These are phyloP conservation scores for Sphenostylis stenocarpa DNA, from an alignment of 306 rosid genomes.

Conservation along the genomic window DNA sequence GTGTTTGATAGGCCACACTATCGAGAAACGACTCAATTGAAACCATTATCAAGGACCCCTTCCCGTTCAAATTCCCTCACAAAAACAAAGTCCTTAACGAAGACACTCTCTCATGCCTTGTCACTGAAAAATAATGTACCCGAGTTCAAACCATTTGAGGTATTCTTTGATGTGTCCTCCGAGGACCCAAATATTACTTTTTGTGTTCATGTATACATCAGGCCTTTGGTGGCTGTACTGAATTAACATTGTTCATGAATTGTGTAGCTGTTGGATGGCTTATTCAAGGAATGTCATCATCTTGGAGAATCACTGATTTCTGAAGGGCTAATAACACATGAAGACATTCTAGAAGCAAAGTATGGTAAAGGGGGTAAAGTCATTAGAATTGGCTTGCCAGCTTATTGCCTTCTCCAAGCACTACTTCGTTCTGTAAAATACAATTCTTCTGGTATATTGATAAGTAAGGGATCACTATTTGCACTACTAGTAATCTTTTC, in stretches of 20 bases:
- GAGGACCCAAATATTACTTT: too few species aligned
- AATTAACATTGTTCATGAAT: conserved; percentile 18
- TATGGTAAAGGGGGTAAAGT: conserved; percentile 65
- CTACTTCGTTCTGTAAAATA: conserved; percentile 76
- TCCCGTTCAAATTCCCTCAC: conserved; percentile 49
- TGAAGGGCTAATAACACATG: conserved; percentile 58
- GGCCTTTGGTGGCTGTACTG: neutral
- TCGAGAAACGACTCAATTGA: conserved; percentile 41
- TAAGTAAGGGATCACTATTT: conserved; percentile 49
- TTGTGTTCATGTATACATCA: neutral
- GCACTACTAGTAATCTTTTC: neutral
- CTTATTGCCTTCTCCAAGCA: conserved; percentile 74
- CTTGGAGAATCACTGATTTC: conserved; percentile 63
- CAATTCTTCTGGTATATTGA: conserved; percentile 58
- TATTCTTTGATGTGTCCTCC: neutral
- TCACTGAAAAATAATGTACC: conserved; percentile 54
- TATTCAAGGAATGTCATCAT: conserved; percentile 61
- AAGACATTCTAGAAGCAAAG: conserved; percentile 72
- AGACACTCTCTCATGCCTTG: conserved; percentile 41
- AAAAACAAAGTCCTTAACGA: conserved; percentile 42
- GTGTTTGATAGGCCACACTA: conserved; percentile 49
- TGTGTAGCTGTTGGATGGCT: conserved; percentile 64
- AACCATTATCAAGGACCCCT: neutral
- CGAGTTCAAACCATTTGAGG: conserved; percentile 85
- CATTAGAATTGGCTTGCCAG: conserved; percentile 81